A percentile compares a stretch with the other conserved stretches of the same genome.
These are phyloP conservation scores for Cucumis hystrix DNA, from an alignment of 306 rosid species.

Conservation along the genomic window DNA sequence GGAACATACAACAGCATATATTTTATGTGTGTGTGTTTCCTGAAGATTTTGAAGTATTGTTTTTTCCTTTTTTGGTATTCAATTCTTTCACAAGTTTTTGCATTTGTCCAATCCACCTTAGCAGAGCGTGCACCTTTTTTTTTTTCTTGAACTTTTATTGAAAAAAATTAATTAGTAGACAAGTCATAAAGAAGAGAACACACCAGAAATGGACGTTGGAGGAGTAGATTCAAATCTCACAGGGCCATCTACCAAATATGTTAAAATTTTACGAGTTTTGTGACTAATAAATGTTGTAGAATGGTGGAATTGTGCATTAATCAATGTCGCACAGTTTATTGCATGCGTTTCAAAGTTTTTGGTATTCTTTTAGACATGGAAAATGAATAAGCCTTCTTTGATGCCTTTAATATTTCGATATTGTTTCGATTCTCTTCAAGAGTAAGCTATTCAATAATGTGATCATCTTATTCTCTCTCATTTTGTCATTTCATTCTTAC, in stretches of 20 bases:
- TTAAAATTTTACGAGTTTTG: no score
- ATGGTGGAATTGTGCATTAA: not conserved
- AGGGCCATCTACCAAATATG: not conserved
- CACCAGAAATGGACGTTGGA: not conserved
- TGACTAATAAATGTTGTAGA: not conserved
- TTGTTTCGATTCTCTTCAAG: not conserved
- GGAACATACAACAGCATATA: constrained; percentile 21
- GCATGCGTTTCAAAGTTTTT: not conserved
- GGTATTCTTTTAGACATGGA: not conserved
- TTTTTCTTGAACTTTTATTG: not conserved
- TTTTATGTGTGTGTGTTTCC: not conserved
- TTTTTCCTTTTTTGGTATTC: not conserved
- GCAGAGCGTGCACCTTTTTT: not conserved
- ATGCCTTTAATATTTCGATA: not conserved
- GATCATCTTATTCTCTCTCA: not conserved
- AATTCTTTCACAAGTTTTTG: not conserved
- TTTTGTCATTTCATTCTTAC: not conserved
- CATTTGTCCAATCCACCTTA: not conserved
- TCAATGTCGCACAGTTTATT: not conserved
- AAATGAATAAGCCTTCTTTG: not conserved
- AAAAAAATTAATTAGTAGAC: no score
- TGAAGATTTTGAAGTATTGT: not conserved
- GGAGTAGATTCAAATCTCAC: not conserved
- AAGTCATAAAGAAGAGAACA: no score
- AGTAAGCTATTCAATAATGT: not conserved